These are phyloP conservation scores for Comarum palustre DNA, from an alignment of 306 rosid species.

Conservation along the genomic window DNA sequence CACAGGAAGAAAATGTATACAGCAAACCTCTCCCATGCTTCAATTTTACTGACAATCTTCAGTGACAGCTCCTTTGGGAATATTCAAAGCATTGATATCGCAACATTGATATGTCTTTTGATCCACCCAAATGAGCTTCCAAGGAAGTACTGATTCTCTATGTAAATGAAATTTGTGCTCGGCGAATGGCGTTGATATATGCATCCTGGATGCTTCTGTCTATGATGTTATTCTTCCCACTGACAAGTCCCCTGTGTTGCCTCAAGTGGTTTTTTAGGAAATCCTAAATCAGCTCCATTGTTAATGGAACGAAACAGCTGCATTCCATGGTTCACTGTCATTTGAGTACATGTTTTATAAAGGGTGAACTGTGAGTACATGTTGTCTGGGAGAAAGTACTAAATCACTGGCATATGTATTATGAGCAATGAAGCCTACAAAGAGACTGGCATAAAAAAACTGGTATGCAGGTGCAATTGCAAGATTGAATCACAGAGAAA, in stretches of 20 bases:
- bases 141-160: constrained; percentile 80
- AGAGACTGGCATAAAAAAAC: neutral
- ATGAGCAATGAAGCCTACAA: neutral
- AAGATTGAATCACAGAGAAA: neutral
- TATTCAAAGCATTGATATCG: constrained; percentile 73
- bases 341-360: constrained; percentile 9
- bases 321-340: constrained; percentile 57
- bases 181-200: constrained; percentile 70
- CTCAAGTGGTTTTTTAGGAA: constrained; percentile 45
- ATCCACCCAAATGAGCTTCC: constrained; percentile 88
- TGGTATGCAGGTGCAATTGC: too few species aligned
- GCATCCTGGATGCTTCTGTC: constrained; percentile 81
- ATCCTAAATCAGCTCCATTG: constrained; percentile 67
- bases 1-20: constrained; percentile 79
- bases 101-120: constrained; percentile 50
- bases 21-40: constrained; percentile 62
- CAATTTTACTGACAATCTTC: constrained; percentile 84
- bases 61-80: constrained; percentile 76
- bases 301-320: constrained; percentile 83
- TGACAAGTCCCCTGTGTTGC: constrained; percentile 58
- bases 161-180: constrained; percentile 83
- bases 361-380: constrained; percentile 33
- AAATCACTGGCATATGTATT: neutral
- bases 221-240: constrained; percentile 65
- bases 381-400: too few species aligned